Percentiles rank a stretch among this genome's conserved stretches.
These are phyloP conservation scores for Penicillium cataractarum DNA, from an alignment of 495 filamentous ascomycete species.

Conservation along the genomic window DNA sequence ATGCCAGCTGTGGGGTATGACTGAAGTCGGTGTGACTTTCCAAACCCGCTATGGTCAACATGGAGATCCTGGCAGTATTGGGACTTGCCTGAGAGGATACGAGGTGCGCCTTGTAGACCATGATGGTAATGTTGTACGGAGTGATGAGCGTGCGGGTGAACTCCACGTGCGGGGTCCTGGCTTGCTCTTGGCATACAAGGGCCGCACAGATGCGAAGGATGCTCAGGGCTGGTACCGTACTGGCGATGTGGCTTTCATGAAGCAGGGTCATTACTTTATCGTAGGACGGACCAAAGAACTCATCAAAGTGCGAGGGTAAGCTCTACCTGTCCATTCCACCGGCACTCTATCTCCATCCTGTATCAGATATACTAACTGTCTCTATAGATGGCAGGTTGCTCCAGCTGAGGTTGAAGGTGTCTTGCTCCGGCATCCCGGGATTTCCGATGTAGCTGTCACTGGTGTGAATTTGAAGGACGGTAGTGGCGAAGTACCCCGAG, in stretches of 20 bases:
- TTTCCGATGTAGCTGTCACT: slow-evolving; percentile 78
- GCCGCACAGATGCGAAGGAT: slow-evolving; percentile 44
- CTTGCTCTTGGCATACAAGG: slow-evolving; percentile 43
- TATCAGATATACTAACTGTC: slow-evolving; percentile 3
- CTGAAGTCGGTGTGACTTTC: slow-evolving; percentile 57
- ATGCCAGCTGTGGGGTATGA: slow-evolving; percentile 44
- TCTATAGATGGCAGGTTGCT: slow-evolving; percentile 67
- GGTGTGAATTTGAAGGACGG: slow-evolving; percentile 60
- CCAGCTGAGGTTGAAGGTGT: slow-evolving; percentile 85
- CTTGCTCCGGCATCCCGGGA: slow-evolving; percentile 67
- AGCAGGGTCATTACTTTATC: slow-evolving; percentile 62
- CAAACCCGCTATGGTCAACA: slow-evolving; percentile 52
- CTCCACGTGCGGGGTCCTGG: slow-evolving; percentile 52
- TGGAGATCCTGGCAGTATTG: slow-evolving; percentile 58
- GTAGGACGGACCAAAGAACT: slow-evolving; percentile 79
- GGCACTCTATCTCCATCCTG: background rate
- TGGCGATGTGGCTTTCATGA: slow-evolving; percentile 72
- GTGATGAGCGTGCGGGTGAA: slow-evolving; percentile 55
- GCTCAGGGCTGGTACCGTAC: slow-evolving; percentile 75
- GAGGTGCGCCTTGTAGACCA: slow-evolving; percentile 57
- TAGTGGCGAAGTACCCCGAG: slow-evolving; percentile 69
- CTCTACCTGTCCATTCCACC: slow-evolving; percentile 7
- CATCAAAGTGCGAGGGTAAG: slow-evolving; percentile 68
- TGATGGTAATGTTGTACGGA: slow-evolving; percentile 51
- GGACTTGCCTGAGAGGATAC: slow-evolving; percentile 69